These are phyloP conservation scores for Echinosophora koreensis DNA, from an alignment of 306 rosid genomes.

Conservation along the genomic window DNA sequence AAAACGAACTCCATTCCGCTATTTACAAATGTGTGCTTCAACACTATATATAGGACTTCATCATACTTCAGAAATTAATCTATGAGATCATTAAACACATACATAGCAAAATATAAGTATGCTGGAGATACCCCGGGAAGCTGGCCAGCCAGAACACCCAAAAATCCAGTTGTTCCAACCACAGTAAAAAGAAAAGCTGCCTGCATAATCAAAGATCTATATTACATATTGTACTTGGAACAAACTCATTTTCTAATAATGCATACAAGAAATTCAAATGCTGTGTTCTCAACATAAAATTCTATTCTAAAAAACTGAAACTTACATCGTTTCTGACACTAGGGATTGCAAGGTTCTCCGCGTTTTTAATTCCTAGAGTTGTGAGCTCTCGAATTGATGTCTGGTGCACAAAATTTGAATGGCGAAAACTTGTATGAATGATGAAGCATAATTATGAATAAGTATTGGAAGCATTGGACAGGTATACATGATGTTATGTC, in stretches of 20 bases:
- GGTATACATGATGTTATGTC: slow-evolving; percentile 47
- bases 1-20: not conserved
- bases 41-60: not conserved
- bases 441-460: slow-evolving; percentile 24
- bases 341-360: slow-evolving; percentile 95
- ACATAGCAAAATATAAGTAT: slow-evolving; percentile 41
- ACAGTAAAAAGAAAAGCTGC: slow-evolving; percentile 98
- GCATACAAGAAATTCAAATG: slow-evolving; percentile 16
- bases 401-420: slow-evolving; percentile 58
- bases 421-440: slow-evolving; percentile 42
- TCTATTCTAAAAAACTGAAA: not conserved
- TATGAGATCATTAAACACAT: slow-evolving; percentile 33
- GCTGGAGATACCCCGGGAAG: slow-evolving; percentile 87
- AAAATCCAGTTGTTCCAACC: slow-evolving; percentile 90
- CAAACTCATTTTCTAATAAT: slow-evolving; percentile 23
- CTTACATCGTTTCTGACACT: slow-evolving; percentile 95
- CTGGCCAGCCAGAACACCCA: slow-evolving; percentile 86
- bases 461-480: slow-evolving; percentile 46
- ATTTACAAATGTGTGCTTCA: slow-evolving; percentile 24
- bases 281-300: not conserved
- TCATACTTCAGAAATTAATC: slow-evolving; percentile 26
- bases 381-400: slow-evolving; percentile 89
- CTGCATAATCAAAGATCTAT: slow-evolving; percentile 59
- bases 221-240: slow-evolving; percentile 30
- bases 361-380: slow-evolving; percentile 84